Base-by-base conservation (phyloP, 805 yeast species). In the Teunomyces funiuensis region DNA sequence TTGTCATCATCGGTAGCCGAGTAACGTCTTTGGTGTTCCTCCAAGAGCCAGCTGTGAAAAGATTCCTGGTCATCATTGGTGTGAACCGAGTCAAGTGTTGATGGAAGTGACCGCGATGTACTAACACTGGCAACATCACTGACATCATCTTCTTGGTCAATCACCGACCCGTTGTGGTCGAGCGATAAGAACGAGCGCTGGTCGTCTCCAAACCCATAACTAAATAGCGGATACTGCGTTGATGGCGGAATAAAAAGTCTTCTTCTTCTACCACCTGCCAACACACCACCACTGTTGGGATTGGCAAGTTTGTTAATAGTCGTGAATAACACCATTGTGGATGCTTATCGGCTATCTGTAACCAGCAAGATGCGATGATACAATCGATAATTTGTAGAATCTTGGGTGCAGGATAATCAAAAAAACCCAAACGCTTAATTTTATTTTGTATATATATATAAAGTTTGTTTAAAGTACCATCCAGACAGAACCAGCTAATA, bases 401-500 rank as follows among this genome's bases (percentile, higher is more conserved):
- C 16, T 14, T 14, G 10, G 9, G 8, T 28, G 30, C 30, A 28
- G 30, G 30, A 28, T 7, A 13, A 17, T 28, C 8, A 4, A 27
- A 26, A 18, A 11, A 26, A 36, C 18, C 16, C 11, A 26, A 11
- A 14, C 17, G 23, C 29, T 16, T n/a, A 28, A 18, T 17, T 13
- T 37, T 17, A 28, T 18, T 19, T 15, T 11, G 39, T 2, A 10
- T 37, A 15, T 18, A 10, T n/a, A n/a, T 11, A 25, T 14, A n/a
- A 20, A 14, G 3, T 19, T 26, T 18, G 34, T 16, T 14, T 61
- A 79, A 36, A 79, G 58, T 38, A 81, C 57, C 90, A 91, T 83
- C 97, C 98, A 89, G 25, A 81, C 69, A 23, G 85, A 75, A 17
- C 89, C 80, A 27, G 82, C 88, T 15, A 82, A 58, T 17, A 88